phyloP scores from a whole-genome alignment of 345 rosid species.

The Gossypium stocksii region DNA sequence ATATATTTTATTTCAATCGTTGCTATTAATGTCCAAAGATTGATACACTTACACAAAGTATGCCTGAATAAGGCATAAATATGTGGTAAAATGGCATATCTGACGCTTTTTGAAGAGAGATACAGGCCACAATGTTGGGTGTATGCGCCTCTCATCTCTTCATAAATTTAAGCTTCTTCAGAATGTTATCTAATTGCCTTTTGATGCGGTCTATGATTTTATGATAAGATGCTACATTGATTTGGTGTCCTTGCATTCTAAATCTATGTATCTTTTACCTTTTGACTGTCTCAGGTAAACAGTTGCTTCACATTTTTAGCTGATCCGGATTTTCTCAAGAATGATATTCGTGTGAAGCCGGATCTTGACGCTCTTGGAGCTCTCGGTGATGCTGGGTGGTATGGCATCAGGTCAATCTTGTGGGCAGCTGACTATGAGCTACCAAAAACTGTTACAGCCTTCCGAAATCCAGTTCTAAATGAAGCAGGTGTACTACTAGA shows the following conservation, averaged over 20 bases:
- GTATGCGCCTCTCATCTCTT: neutral
- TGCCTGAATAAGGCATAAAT: neutral
- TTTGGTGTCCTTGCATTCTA: neutral
- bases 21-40: neutral
- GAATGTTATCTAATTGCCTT: neutral
- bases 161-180: neutral
- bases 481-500: constrained; percentile 60
- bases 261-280: neutral
- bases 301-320: constrained; percentile 54
- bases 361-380: constrained; percentile 81
- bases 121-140: neutral
- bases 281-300: constrained; percentile 41
- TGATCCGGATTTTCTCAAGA: constrained; percentile 45
- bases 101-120: neutral
- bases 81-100: neutral
- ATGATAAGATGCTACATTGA: neutral
- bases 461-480: constrained; percentile 43
- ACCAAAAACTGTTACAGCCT: constrained; percentile 53
- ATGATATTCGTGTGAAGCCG: constrained; percentile 78
- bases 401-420: constrained; percentile 52
- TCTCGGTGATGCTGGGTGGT: constrained; percentile 94
- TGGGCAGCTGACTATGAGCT: constrained; percentile 56
- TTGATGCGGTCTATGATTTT: neutral
- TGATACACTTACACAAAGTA: neutral
- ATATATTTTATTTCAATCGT: neutral